A percentile compares a stretch with the other conserved stretches of the same genome.
phyloP scores from a whole-genome alignment of 2,329 filamentous ascomycete species.

The Huntiella savannae region DNA sequence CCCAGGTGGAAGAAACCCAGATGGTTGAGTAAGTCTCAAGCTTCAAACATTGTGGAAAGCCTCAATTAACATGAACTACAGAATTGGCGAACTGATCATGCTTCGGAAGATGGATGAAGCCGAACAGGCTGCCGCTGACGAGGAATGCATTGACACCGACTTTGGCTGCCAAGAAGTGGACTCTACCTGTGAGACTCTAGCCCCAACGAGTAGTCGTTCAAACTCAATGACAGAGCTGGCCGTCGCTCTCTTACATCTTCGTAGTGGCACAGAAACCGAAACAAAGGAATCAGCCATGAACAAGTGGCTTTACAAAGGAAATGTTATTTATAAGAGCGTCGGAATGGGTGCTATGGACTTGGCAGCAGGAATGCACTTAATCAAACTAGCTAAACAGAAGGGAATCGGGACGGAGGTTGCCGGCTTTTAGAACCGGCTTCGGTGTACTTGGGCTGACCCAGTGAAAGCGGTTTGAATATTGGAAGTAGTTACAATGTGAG shows the following conservation, averaged over 20 bases:
- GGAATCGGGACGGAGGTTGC: conserved; percentile 33
- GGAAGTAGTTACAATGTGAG: conserved; percentile 1
- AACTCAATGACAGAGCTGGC: neutral
- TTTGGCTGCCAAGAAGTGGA: neutral
- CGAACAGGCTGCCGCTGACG: conserved; percentile 4
- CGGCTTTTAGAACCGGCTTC: conserved; percentile 24
- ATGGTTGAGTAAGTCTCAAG: conserved; percentile 49
- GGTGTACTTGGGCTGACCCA: neutral
- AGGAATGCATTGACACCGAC: neutral
- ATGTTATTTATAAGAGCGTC: conserved; percentile 51
- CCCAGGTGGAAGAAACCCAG: conserved; percentile 51
- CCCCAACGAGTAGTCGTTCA: neutral
- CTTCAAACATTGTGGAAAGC: neutral
- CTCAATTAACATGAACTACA: conserved; percentile 15
- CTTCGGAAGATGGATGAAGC: conserved; percentile 20
- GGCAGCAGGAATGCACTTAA: conserved; percentile 37
- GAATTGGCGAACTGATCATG: conserved; percentile 60
- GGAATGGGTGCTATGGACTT: conserved; percentile 49
- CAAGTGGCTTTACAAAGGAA: conserved; percentile 39
- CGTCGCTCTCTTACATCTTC: neutral
- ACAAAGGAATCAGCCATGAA: conserved; percentile 30
- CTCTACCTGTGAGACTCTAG: neutral
- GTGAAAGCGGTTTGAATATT: conserved; percentile 4
- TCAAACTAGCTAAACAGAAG: conserved; percentile 35
- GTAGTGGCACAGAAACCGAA: conserved; percentile 18